Base-by-base conservation (phyloP, 2,329 filamentous ascomycete species). In the Claviceps digitariae region DNA sequence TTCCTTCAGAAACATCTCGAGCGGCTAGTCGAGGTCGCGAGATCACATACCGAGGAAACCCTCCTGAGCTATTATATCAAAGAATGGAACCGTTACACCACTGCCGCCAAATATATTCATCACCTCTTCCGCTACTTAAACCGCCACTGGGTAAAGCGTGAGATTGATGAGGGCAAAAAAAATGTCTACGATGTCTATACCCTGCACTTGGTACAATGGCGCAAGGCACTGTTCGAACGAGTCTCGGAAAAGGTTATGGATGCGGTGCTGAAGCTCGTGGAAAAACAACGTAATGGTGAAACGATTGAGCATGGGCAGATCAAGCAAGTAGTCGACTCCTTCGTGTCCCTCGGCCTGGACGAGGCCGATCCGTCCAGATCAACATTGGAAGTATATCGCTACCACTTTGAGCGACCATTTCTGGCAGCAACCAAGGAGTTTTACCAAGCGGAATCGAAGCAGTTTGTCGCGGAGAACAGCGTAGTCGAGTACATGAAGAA, bases 401-500 rank as follows among this genome's bases (percentile, higher is more conserved):
- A 78, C 67, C 87, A 90, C 71, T 98, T 98, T 65, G 91, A 98
- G 72, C 82, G 80, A 62, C 93, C 94, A 0, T 98, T 96, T 77
- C 78, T 98, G 51, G 77, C 78, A 6, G 88, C 90, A 3, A 98
- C 93, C 10, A 82, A 80, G 61, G 72, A 77, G 31, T 98, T 95
- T 72, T 98, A 98, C 68, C 78, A 89, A 61, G 83, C 86, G 47
- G 94, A 98, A 68, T 97, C 93, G 21, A 88, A 89, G 62, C 86
- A 90, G 58, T 98, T 98, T 65, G 82, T 98, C 36, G 87, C 90
- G 12, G 91, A 97, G 68, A 98, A 98, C 67, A 95, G 87, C 58
- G 90, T 98, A 4, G 90, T 98, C 36, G 93, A 98, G 66, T 98
- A 97, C 72, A 97, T 98, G 93, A 97, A 97, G 76, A 98, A 98